These are phyloP conservation scores for Nicotiana obtusifolia DNA, from an alignment of 257 asterid genomes.

Conservation along the genomic window DNA sequence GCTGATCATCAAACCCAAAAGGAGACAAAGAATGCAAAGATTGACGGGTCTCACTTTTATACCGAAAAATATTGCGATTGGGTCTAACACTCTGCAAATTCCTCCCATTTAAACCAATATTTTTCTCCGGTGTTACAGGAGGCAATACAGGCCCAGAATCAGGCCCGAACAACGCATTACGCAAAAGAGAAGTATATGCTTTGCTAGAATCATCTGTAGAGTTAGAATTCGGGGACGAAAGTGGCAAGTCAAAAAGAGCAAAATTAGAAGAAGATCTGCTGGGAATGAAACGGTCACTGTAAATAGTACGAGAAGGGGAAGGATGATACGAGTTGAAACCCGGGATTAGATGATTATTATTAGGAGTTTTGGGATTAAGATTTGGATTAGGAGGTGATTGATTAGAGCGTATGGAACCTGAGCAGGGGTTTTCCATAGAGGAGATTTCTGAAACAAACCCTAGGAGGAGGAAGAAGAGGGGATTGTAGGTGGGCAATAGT, in stretches of 20 bases:
- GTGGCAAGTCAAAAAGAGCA: conserved; percentile 54
- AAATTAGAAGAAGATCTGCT: conserved; percentile 78
- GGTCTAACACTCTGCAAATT: conserved; percentile 40
- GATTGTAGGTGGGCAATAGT: not conserved
- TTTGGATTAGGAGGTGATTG: not conserved
- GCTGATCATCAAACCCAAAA: conserved; percentile 58
- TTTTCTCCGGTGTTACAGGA: conserved; percentile 64
- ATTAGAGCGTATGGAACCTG: not conserved
- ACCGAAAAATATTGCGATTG: conserved; percentile 70
- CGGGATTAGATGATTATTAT: not conserved
- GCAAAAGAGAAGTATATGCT: conserved; percentile 58
- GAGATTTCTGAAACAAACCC: conserved; percentile 2
- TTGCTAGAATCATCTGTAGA: conserved; percentile 50
- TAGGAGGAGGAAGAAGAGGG: not conserved
- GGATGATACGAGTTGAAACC: conserved; percentile 37
- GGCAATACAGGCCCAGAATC: conserved; percentile 37
- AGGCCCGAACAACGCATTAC: conserved; percentile 66
- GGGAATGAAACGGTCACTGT: conserved; percentile 85
- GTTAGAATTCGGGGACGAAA: conserved; percentile 29
- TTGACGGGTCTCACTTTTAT: conserved; percentile 63
- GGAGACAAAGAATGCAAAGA: conserved; percentile 66
- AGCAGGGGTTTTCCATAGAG: conserved; percentile 17
- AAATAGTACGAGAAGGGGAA: conserved; percentile 62
- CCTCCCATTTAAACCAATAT: conserved; percentile 7
- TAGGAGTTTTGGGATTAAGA: conserved; percentile 33